A percentile compares a stretch with the other conserved stretches of the same genome.
Evolutionary conservation across 352 stramenopile species (phyloP).

Genomic region (Globisporangium alternatum): DNA sequence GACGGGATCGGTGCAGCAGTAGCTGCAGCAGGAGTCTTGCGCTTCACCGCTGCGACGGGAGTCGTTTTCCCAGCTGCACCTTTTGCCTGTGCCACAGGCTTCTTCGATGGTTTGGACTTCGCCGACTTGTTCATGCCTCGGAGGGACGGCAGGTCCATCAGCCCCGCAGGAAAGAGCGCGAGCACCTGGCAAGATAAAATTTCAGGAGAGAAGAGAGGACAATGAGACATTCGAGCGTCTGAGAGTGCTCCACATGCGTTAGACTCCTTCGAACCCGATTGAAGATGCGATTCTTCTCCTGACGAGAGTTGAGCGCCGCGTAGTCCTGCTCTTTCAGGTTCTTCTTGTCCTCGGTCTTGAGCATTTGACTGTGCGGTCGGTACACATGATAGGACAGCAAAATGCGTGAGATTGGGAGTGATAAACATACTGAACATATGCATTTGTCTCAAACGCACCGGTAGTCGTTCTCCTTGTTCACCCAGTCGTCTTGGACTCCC

Average conservation of each 20-base stretch:
- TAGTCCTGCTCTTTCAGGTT: conserved; percentile 75
- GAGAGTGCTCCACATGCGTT: no score
- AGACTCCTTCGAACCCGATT: conserved; percentile 42
- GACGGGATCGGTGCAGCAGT: conserved; percentile 13
- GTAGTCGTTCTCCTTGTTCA: conserved; percentile 86
- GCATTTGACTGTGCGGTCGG: conserved; percentile 59
- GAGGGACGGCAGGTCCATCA: conserved; percentile 69
- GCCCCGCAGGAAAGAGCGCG: conserved; percentile 47
- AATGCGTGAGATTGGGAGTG: neutral
- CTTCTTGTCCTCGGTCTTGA: conserved; percentile 90
- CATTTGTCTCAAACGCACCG: conserved; percentile 26
- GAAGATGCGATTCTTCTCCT: conserved; percentile 85
- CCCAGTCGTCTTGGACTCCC: conserved; percentile 70
- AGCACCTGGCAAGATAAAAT: conserved; percentile 32
- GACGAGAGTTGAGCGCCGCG: conserved; percentile 62
- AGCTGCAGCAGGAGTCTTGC: conserved; percentile 27
- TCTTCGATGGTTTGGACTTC: conserved; percentile 60
- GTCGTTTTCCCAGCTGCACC: conserved; percentile 14
- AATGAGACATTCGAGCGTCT: neutral
- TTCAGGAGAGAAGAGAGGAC: no score
- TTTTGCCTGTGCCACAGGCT: conserved; percentile 24
- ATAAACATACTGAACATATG: neutral
- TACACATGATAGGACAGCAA: neutral
- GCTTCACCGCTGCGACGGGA: conserved; percentile 31
- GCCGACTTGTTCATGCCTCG: conserved; percentile 64